A percentile compares a stretch with the other conserved stretches of the same genome.
Conservation (phyloP, 2,329 filamentous ascomycete genomes). For the Microsporum audouinii region DNA sequence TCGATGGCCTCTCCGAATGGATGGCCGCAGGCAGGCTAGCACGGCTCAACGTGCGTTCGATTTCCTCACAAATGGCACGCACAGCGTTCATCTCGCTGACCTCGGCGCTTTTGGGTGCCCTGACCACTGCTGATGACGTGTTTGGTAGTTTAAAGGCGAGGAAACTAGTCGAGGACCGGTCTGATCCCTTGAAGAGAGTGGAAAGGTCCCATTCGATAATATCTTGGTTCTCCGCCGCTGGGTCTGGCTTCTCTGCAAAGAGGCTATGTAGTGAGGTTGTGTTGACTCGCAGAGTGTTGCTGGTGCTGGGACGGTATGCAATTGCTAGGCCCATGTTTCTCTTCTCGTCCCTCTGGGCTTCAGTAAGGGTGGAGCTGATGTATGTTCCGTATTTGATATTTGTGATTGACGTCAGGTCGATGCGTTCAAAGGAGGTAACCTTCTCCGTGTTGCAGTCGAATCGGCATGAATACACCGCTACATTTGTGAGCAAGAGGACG, state of each 20-base stretch:
- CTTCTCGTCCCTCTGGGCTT: slow-evolving; percentile 61
- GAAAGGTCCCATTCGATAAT: slow-evolving; percentile 30
- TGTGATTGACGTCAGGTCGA: slow-evolving; percentile 62
- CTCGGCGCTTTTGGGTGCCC: slow-evolving; percentile 14
- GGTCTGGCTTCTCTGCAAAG: slow-evolving; percentile 37
- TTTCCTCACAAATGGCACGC: slow-evolving; percentile 60
- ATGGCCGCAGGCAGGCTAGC: slow-evolving; percentile 24
- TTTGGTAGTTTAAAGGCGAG: slow-evolving; percentile 35
- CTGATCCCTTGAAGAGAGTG: slow-evolving; percentile 30
- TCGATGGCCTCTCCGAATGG: slow-evolving; percentile 26
- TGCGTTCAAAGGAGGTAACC: slow-evolving; percentile 78
- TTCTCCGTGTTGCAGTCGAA: slow-evolving; percentile 96
- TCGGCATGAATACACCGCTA: slow-evolving; percentile 74
- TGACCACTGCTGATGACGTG: slow-evolving; percentile 21
- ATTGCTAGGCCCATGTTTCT: slow-evolving; percentile 79
- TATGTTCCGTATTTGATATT: slow-evolving; percentile 73
- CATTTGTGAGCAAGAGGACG: slow-evolving; percentile 74
- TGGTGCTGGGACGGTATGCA: slow-evolving; percentile 59
- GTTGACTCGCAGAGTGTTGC: slow-evolving; percentile 67
- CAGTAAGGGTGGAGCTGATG: slow-evolving; percentile 75
- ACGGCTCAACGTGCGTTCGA: slow-evolving; percentile 54
- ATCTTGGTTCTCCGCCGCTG: slow-evolving; percentile 1
- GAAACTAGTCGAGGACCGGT: slow-evolving; percentile 24
- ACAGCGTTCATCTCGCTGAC: slow-evolving; percentile 43
- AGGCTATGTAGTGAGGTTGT: slow-evolving; percentile 60